These are phyloP conservation scores for Plectosphaerella plurivora DNA, from an alignment of 2,329 filamentous ascomycete genomes.

Conservation along the genomic window DNA sequence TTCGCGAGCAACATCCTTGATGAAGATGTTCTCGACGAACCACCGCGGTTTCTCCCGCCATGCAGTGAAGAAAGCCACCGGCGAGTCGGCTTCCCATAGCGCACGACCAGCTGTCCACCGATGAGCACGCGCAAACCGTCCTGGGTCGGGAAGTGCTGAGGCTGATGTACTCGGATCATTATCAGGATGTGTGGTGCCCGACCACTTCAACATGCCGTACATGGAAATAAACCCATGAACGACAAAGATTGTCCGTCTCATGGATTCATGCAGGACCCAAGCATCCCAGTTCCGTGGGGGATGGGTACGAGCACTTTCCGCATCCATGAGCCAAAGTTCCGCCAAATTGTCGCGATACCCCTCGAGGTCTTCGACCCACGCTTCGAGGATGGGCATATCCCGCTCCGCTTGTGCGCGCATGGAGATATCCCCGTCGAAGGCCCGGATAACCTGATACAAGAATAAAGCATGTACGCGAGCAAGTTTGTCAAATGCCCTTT, in stretches of 20 bases:
- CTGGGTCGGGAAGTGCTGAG: constrained; percentile 2
- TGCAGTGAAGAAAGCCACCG: constrained; percentile 35
- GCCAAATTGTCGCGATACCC: constrained; percentile 28
- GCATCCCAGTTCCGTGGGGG: constrained; percentile 39
- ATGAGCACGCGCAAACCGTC: constrained; percentile 13
- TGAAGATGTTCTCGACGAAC: constrained; percentile 25
- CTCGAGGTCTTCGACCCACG: constrained; percentile 31
- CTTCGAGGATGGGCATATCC: constrained; percentile 27
- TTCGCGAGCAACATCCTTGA: constrained; percentile 30
- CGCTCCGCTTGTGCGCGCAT: constrained; percentile 34
- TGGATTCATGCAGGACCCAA: constrained; percentile 39
- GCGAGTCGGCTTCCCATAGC: constrained; percentile 36
- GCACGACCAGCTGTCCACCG: constrained; percentile 34
- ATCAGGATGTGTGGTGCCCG: neutral
- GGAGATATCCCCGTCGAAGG: constrained; percentile 38
- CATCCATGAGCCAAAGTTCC: constrained; percentile 16
- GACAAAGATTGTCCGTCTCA: constrained; percentile 31
- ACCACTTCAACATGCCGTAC: constrained; percentile 25
- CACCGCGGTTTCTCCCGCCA: constrained; percentile 39
- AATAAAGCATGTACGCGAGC: constrained; percentile 38
- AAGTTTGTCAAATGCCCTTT: constrained; percentile 30
- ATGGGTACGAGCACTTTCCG: constrained; percentile 18
- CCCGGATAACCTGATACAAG: constrained; percentile 34
- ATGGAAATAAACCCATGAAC: constrained; percentile 26
- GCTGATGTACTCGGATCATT: constrained; percentile 1